Percentiles rank a stretch among this genome's conserved stretches.
Conservation (phyloP, 495 filamentous ascomycete genomes). For the Glutinoglossum americanum region DNA sequence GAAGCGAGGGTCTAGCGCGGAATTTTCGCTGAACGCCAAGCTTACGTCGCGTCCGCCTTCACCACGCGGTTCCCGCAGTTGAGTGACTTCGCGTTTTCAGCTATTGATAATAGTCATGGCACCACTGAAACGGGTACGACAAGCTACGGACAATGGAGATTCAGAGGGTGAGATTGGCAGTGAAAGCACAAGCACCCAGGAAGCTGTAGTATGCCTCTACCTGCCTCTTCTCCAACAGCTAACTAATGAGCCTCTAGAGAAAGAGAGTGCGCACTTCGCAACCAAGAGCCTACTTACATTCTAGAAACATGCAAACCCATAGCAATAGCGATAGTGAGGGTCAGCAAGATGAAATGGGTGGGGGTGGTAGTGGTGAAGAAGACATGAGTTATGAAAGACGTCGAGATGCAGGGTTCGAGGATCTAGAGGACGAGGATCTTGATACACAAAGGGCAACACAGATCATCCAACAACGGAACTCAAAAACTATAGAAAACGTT, state of each 20-base stretch:
- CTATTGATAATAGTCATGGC: neutral
- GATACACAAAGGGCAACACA: slow-evolving; percentile 55
- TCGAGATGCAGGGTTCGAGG: slow-evolving; percentile 26
- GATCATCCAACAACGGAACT: slow-evolving; percentile 35
- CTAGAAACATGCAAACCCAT: neutral
- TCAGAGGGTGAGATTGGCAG: neutral
- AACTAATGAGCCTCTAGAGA: neutral
- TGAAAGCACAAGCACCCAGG: neutral
- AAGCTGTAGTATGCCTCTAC: neutral
- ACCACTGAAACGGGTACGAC: neutral
- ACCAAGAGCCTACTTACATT: neutral
- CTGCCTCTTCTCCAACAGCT: neutral
- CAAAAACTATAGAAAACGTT: slow-evolving; percentile 36
- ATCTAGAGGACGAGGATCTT: slow-evolving; percentile 30
- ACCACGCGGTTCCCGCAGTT: neutral
- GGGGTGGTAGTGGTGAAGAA: neutral
- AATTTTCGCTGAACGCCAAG: neutral
- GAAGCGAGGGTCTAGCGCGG: neutral
- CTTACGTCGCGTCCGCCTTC: neutral
- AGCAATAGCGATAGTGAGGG: neutral
- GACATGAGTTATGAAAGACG: slow-evolving; percentile 6
- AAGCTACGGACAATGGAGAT: neutral
- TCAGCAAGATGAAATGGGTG: neutral
- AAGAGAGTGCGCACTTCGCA: slow-evolving; percentile 1
- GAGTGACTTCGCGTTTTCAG: neutral